Conservation (phyloP, 2,329 filamentous ascomycete species). For the Monosporascus sp. region DNA sequence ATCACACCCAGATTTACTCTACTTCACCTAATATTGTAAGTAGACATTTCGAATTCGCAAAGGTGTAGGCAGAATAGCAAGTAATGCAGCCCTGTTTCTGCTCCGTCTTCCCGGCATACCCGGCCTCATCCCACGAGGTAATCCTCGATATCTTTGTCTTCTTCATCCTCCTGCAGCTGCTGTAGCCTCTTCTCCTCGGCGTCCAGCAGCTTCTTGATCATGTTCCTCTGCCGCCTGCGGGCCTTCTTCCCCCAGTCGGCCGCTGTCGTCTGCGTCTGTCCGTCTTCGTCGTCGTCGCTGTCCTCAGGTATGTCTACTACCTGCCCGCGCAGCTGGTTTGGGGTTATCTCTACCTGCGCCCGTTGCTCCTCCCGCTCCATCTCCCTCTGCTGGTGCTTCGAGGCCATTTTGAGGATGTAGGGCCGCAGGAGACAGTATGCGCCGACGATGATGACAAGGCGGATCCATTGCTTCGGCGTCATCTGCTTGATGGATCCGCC, state of each 20-base stretch:
- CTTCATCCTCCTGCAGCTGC: constrained; percentile 54
- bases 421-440: constrained; percentile 70
- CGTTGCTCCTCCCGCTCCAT: constrained; percentile 51
- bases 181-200: constrained; percentile 54
- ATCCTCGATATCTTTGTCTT: constrained; percentile 72
- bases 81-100: too few relatives aligned
- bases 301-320: constrained; percentile 45
- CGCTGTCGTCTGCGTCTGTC: constrained; percentile 40
- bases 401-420: constrained; percentile 64
- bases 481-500: constrained; percentile 44
- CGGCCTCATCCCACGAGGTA: constrained; percentile 41
- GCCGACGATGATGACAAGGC: constrained; percentile 65
- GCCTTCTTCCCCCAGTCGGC: constrained; percentile 67
- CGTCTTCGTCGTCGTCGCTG: constrained; percentile 45
- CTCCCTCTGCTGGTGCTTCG: constrained; percentile 57
- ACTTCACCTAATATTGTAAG: too few relatives aligned
- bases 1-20: too few relatives aligned
- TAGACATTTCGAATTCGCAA: too few relatives aligned
- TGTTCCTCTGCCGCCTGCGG: constrained; percentile 60
- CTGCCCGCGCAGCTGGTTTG: constrained; percentile 59
- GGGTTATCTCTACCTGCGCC: constrained; percentile 49
- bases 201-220: constrained; percentile 61
- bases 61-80: too few relatives aligned
- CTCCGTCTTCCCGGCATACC: neutral
- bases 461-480: constrained; percentile 54